Conservation (phyloP, 805 yeast species). For the Torulaspora gathmanii region DNA sequence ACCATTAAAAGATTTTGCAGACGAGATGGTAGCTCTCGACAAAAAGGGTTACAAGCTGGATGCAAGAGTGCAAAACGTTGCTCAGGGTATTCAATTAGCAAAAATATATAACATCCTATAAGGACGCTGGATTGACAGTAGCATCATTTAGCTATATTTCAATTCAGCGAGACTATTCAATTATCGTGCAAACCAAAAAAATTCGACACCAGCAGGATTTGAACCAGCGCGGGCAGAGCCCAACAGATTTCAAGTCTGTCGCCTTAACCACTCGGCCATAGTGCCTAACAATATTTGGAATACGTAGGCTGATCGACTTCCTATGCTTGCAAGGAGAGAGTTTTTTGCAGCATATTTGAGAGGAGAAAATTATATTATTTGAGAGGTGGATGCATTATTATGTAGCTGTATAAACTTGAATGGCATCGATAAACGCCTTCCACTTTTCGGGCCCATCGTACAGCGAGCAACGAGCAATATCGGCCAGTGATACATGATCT, state of each 20-base stretch:
- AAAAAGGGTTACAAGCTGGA: constrained; percentile 73
- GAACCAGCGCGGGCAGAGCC: constrained; percentile 49
- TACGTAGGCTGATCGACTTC: not conserved
- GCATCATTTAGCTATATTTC: too few relatives aligned
- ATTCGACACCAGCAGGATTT: constrained; percentile 44
- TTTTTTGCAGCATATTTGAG: too few relatives aligned
- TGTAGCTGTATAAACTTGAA: constrained; percentile 7
- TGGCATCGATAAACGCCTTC: constrained; percentile 20
- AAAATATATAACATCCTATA: constrained; percentile 26
- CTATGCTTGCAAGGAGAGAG: not conserved
- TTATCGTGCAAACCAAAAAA: constrained; percentile 15
- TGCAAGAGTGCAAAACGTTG: constrained; percentile 81
- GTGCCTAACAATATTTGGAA: constrained; percentile 25
- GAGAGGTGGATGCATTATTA: not conserved
- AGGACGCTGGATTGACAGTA: not conserved
- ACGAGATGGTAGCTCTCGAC: constrained; percentile 47
- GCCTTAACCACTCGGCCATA: constrained; percentile 49
- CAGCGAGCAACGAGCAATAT: constrained; percentile 22
- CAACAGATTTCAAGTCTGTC: constrained; percentile 47
- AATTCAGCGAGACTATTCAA: too few relatives aligned
- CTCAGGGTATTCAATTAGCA: constrained; percentile 71
- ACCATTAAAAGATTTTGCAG: constrained; percentile 56
- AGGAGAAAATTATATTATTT: too few relatives aligned
- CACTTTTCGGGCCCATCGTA: constrained; percentile 24
- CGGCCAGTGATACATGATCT: constrained; percentile 26